Evolutionary conservation across 306 rosid species (phyloP).

Genomic region (Quillaja saponaria): DNA sequence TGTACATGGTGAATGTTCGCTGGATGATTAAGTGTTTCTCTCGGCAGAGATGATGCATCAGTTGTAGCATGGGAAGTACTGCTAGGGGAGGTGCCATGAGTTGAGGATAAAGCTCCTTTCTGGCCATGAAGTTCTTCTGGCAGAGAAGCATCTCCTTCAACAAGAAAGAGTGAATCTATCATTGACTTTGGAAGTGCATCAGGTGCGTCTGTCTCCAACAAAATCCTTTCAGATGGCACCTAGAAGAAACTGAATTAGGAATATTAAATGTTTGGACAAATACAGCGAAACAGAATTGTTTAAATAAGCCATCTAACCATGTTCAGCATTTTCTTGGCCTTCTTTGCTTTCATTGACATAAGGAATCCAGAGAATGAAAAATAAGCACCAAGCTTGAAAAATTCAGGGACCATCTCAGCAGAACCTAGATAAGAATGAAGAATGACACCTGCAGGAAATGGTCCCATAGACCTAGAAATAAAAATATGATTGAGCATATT

Average conservation of each 20-base stretch:
- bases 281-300: constrained; percentile 1
- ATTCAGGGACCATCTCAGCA: constrained; percentile 90
- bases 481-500: neutral
- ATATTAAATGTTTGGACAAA: constrained; percentile 11
- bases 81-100: constrained; percentile 22
- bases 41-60: constrained; percentile 53
- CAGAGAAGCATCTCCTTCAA: constrained; percentile 67
- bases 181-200: constrained; percentile 70
- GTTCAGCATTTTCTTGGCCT: constrained; percentile 86
- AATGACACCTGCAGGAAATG: constrained; percentile 89
- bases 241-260: constrained; percentile 33
- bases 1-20: constrained; percentile 69
- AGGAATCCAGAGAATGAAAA: constrained; percentile 92
- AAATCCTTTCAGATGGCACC: constrained; percentile 76
- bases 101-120: constrained; percentile 25
- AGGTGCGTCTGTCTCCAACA: constrained; percentile 97
- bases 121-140: constrained; percentile 33
- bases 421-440: constrained; percentile 93
- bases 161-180: constrained; percentile 47
- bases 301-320: constrained; percentile 54
- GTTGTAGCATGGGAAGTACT: constrained; percentile 20
- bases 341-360: constrained; percentile 62
- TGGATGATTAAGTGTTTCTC: constrained; percentile 73
- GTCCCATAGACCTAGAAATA: constrained; percentile 67
- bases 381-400: constrained; percentile 77